These are phyloP conservation scores for Melocanna baccifera DNA, from an alignment of 176 grass and related monocot species.

Conservation along the genomic window DNA sequence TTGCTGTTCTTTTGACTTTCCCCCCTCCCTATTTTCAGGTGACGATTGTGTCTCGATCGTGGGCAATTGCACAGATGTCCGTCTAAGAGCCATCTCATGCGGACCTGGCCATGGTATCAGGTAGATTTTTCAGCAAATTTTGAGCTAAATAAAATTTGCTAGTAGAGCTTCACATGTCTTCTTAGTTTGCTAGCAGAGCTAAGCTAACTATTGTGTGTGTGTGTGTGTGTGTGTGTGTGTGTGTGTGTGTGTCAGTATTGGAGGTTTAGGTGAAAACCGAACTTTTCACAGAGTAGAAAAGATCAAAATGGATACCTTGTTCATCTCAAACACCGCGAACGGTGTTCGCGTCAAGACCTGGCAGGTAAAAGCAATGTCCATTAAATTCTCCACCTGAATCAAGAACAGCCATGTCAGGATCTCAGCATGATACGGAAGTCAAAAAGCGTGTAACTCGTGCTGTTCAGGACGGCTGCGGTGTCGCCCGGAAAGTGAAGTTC, in stretches of 20 bases:
- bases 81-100: slow-evolving; percentile 50
- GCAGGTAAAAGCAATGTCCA: slow-evolving; percentile 36
- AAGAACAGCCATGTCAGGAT: background rate
- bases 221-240: too few relatives aligned
- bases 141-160: background rate
- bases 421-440: background rate
- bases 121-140: slow-evolving; percentile 9
- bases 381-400: background rate
- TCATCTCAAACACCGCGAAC: slow-evolving; percentile 61
- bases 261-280: slow-evolving; percentile 51
- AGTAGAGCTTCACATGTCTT: background rate
- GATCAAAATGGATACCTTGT: slow-evolving; percentile 51
- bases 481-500: slow-evolving; percentile 63
- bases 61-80: slow-evolving; percentile 59
- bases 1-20: background rate
- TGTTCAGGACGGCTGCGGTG: slow-evolving; percentile 51
- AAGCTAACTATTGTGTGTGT: background rate
- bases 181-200: background rate
- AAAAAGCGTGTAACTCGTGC: background rate
- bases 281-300: slow-evolving; percentile 43
- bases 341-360: slow-evolving; percentile 66
- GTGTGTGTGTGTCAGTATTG: slow-evolving; percentile 42
- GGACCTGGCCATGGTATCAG: slow-evolving; percentile 87
- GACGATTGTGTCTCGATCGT: slow-evolving; percentile 79
- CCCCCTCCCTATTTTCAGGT: slow-evolving; percentile 30